Evolutionary conservation across 768 basidiomycete species (phyloP).

Genomic region (Termitomyces sp.): DNA sequence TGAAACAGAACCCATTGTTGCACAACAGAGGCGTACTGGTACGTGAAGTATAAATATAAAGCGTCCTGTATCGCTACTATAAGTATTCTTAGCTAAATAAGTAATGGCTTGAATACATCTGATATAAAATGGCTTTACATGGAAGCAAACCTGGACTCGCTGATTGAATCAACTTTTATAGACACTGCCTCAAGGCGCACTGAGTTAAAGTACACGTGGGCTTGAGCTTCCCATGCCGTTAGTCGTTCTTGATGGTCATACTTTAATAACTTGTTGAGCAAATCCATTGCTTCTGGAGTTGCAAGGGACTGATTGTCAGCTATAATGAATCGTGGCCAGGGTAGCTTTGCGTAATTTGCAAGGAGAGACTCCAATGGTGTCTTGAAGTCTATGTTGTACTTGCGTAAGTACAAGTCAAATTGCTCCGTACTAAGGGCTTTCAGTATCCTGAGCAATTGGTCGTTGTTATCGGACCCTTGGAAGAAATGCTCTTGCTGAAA

Average conservation of each 20-base stretch:
- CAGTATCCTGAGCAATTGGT: slow-evolving; percentile 68
- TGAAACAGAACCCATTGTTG: slow-evolving; percentile 10
- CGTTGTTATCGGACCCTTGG: slow-evolving; percentile 70
- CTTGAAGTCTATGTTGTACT: slow-evolving; percentile 65
- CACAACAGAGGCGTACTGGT: slow-evolving; percentile 8
- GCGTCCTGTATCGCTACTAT: slow-evolving; percentile 11
- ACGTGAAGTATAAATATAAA: slow-evolving; percentile 9
- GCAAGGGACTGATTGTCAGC: slow-evolving; percentile 57
- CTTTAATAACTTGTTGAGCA: slow-evolving; percentile 60
- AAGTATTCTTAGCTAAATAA: slow-evolving; percentile 9
- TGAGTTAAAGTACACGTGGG: slow-evolving; percentile 61
- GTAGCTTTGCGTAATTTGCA: slow-evolving; percentile 52
- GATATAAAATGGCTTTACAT: slow-evolving; percentile 14
- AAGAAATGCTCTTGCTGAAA: slow-evolving; percentile 76
- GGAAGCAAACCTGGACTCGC: slow-evolving; percentile 47
- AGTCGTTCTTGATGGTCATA: slow-evolving; percentile 70
- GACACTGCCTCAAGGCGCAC: slow-evolving; percentile 44
- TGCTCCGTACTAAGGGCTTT: slow-evolving; percentile 66
- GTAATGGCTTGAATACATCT: not conserved
- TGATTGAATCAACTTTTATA: slow-evolving; percentile 41
- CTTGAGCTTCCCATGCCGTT: slow-evolving; percentile 64
- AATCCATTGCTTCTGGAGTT: slow-evolving; percentile 60
- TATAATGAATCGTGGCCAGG: slow-evolving; percentile 63
- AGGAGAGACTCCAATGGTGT: slow-evolving; percentile 56
- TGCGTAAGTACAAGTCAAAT: slow-evolving; percentile 55